Percentiles rank a stretch among this genome's conserved stretches.
Evolutionary conservation across 108 stramenopile species (phyloP).

Genomic region (Stephanodiscus minutulus): DNA sequence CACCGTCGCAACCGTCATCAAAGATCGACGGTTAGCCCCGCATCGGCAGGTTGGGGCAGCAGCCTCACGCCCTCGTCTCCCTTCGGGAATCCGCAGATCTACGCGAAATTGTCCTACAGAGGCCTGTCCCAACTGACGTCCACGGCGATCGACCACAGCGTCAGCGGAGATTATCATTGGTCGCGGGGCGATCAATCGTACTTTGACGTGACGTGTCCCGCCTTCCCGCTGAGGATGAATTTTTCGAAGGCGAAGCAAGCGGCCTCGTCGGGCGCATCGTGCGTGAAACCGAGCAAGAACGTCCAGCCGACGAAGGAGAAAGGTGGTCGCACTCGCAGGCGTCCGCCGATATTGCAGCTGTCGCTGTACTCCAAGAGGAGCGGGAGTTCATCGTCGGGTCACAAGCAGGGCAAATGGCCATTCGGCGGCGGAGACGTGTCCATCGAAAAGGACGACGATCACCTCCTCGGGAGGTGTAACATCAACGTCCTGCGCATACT

Average conservation of each 20-base stretch:
- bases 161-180: constrained; percentile 55
- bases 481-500: constrained; percentile 70
- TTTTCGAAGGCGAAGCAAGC: constrained; percentile 5
- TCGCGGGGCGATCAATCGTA: constrained; percentile 74
- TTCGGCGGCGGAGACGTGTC: constrained; percentile 25
- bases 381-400: constrained; percentile 1
- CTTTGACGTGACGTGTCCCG: constrained; percentile 78
- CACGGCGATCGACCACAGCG: constrained; percentile 51
- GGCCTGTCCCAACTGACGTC: constrained; percentile 66
- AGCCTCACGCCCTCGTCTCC: constrained; percentile 16
- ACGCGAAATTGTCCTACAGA: constrained; percentile 67
- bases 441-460: constrained; percentile 42
- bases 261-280: not conserved
- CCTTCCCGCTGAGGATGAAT: constrained; percentile 15
- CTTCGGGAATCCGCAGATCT: constrained; percentile 31
- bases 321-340: constrained; percentile 40
- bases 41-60: constrained; percentile 31
- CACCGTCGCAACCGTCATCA: constrained; percentile 43
- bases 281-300: not conserved
- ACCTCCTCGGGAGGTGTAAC: constrained; percentile 67
- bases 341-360: constrained; percentile 49
- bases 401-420: constrained; percentile 2
- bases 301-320: constrained; percentile 3
- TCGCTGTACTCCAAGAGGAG: constrained; percentile 42
- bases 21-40: constrained; percentile 27